Percentiles rank a stretch among this genome's conserved stretches.
Conservation (phyloP, 2,329 filamentous ascomycete species). For the Cadophora sp. region DNA sequence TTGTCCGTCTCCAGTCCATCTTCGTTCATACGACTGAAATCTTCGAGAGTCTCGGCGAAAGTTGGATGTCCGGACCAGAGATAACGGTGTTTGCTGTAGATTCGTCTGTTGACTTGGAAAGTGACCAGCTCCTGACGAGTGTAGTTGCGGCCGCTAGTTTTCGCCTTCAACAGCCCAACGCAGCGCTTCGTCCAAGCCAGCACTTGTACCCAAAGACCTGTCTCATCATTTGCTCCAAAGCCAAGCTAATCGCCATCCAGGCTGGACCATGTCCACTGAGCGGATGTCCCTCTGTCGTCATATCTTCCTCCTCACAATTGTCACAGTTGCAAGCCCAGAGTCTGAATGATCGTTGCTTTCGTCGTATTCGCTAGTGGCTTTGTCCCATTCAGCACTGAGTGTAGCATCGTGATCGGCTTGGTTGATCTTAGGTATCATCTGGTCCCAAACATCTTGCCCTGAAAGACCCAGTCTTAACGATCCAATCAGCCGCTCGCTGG, state of each 20-base stretch:
- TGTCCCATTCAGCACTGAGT: not conserved
- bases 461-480: not conserved
- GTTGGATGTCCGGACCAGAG: not conserved
- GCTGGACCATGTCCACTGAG: not conserved
- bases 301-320: not conserved
- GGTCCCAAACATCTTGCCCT: not conserved
- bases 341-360: not conserved
- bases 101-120: not conserved
- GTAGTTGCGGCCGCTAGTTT: not conserved
- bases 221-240: not conserved
- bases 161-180: not conserved
- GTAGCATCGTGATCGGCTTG: too few species aligned
- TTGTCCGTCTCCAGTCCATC: not conserved
- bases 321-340: not conserved
- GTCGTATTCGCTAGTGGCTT: not conserved
- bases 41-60: not conserved
- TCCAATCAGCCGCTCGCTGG: too few species aligned
- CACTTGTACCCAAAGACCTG: not conserved
- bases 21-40: not conserved
- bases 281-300: not conserved
- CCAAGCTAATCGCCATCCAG: not conserved
- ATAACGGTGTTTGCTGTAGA: not conserved
- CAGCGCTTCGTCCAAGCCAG: not conserved
- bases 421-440: too few species aligned
- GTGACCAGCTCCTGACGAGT: not conserved